Evolutionary conservation across 1,139 yeast genomes (phyloP).

Genomic region (Pichia sp.): DNA sequence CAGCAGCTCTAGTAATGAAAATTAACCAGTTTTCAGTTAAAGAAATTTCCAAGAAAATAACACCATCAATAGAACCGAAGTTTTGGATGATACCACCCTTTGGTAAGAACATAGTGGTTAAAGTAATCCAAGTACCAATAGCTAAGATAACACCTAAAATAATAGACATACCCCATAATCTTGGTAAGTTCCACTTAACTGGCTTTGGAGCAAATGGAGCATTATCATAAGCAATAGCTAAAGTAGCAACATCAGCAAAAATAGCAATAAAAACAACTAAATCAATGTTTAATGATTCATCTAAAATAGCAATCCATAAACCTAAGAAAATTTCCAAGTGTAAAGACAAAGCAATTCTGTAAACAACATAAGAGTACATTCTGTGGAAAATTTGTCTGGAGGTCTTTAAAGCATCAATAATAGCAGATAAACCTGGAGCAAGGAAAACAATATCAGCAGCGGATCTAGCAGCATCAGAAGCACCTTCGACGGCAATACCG

Average conservation of each 20-base stretch:
- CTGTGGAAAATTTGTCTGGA: slow-evolving; percentile 98
- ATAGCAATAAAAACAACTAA: slow-evolving; percentile 90
- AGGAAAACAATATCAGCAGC: slow-evolving; percentile 96
- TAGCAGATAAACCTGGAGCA: slow-evolving; percentile 94
- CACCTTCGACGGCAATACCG: slow-evolving; percentile 97
- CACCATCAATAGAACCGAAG: slow-evolving; percentile 91
- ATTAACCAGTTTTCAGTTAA: slow-evolving; percentile 95
- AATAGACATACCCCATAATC: slow-evolving; percentile 95
- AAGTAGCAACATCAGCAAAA: slow-evolving; percentile 92
- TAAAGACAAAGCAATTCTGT: slow-evolving; percentile 90
- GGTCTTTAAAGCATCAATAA: slow-evolving; percentile 88
- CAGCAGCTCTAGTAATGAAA: slow-evolving; percentile 91
- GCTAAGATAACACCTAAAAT: slow-evolving; percentile 76
- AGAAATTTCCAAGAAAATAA: slow-evolving; percentile 84
- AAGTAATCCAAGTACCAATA: slow-evolving; percentile 85
- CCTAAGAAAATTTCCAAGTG: slow-evolving; percentile 91
- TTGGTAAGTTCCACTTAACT: slow-evolving; percentile 97
- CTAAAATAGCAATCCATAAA: slow-evolving; percentile 89
- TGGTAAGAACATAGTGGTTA: slow-evolving; percentile 82
- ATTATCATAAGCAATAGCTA: slow-evolving; percentile 92
- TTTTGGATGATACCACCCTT: slow-evolving; percentile 89
- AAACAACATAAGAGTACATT: slow-evolving; percentile 93
- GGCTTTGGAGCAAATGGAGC: slow-evolving; percentile 98
- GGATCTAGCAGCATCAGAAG: slow-evolving; percentile 93
- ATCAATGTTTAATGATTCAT: slow-evolving; percentile 74